Evolutionary conservation across 2,329 filamentous ascomycete genomes (phyloP).

Genomic region (Aotearoamyces nothofagi): DNA sequence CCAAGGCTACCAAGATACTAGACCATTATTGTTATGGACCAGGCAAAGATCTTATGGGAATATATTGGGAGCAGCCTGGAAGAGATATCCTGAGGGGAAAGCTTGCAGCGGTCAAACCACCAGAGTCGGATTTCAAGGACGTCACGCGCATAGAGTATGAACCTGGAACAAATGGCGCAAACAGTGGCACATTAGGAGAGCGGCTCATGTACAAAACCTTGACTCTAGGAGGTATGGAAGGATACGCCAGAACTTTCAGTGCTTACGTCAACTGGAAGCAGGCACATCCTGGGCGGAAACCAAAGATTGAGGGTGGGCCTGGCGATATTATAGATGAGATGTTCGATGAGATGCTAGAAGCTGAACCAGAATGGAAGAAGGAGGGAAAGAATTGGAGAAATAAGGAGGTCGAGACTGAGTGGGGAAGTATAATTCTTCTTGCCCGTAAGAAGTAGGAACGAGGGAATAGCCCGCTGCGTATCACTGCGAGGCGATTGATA

Average conservation of each 20-base stretch:
- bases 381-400: slow-evolving; percentile 33
- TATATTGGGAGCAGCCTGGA: slow-evolving; percentile 47
- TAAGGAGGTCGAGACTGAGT: slow-evolving; percentile 38
- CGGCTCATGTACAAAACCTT: slow-evolving; percentile 36
- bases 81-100: slow-evolving; percentile 36
- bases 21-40: slow-evolving; percentile 38
- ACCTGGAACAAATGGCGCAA: slow-evolving; percentile 27
- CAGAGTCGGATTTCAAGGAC: slow-evolving; percentile 33
- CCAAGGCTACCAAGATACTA: slow-evolving; percentile 35
- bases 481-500: too few species aligned
- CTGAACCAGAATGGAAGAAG: slow-evolving; percentile 35
- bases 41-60: slow-evolving; percentile 34
- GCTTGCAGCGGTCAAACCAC: slow-evolving; percentile 34
- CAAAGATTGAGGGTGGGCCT: slow-evolving; percentile 34
- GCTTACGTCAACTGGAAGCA: slow-evolving; percentile 42
- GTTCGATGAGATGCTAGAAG: slow-evolving; percentile 39
- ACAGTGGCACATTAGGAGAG: slow-evolving; percentile 22
- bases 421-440: slow-evolving; percentile 45
- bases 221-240: slow-evolving; percentile 41
- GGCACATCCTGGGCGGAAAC: slow-evolving; percentile 32
- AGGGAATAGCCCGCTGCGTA: too few species aligned
- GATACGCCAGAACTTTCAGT: slow-evolving; percentile 47
- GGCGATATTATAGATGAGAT: slow-evolving; percentile 49
- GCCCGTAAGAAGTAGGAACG: slow-evolving; percentile 28
- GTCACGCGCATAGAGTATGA: slow-evolving; percentile 40